Base-by-base conservation (phyloP, 495 filamentous ascomycete genomes). In the Penicillium angulare region DNA sequence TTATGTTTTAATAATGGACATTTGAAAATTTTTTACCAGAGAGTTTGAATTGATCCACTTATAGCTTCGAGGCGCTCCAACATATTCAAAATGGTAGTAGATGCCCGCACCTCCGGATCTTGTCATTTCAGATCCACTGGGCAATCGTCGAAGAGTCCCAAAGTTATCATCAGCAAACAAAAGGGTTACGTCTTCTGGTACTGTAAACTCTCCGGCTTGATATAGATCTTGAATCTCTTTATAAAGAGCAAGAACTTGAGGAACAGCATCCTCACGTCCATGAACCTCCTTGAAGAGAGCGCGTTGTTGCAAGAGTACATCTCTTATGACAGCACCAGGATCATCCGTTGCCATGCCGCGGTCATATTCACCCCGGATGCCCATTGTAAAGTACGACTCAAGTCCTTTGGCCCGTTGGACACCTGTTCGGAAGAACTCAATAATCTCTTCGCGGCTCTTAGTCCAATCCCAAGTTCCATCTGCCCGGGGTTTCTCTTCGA, bases 121-220 rank as follows among this genome's bases (percentile, higher is more conserved):
- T n/a, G 61, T 56, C 0, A 74, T 82, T 68, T 90, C 86, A 54
- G 82, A 76, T 0, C 53, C 71, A 20, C 85, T 59, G 6, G 87
- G 87, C 35, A 90, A 76, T 41, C 85, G 72, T 13, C 82, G 79
- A 24, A 87, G 67, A 62, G 87, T 85, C 7, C 85, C 85, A 77
- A 78, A 88, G 65, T 89, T 90, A 60, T 91, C 87, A 63, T 91
- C 87, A 0, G 86, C 77, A 78, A 84, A 90, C 8, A 90, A 66
- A 22, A 91, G 69, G 1, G 86, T 90, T 39, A 91, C 77, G 54
- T 88, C 79, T 32, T 91, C 87, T 1, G 85, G 85, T 3, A 89
- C 83, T 5, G 69, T 66, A 43, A 90, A 73, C 21, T 59, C 52
- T 3, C 86, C 86, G 10, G 77, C 67, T 38, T 83, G 78, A 47